phyloP scores from a whole-genome alignment of 2,329 filamentous ascomycete genomes.

The Cryphonectria parasitica region DNA sequence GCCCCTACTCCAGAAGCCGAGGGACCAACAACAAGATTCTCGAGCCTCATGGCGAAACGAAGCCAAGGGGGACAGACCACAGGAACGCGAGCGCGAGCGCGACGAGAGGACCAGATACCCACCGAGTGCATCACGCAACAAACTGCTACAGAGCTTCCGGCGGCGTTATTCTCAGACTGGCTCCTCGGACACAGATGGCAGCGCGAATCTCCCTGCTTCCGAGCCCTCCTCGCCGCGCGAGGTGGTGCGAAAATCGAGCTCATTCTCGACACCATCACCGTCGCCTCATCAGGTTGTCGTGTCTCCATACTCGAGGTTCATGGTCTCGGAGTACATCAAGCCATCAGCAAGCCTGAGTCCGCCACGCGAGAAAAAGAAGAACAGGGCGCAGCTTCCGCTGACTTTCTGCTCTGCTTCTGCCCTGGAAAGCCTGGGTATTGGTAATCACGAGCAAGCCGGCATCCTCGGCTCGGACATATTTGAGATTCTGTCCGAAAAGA shows the following conservation, averaged over 20 bases:
- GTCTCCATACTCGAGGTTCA: slow-evolving; percentile 23
- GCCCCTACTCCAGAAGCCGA: not conserved
- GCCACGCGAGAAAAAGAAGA: slow-evolving; percentile 11
- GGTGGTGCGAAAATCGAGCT: not conserved
- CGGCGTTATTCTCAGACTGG: slow-evolving; percentile 5
- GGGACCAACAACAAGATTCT: not conserved
- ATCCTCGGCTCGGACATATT: slow-evolving; percentile 20
- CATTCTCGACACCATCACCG: not conserved
- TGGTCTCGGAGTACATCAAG: slow-evolving; percentile 16
- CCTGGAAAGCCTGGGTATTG: slow-evolving; percentile 17
- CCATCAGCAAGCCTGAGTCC: not conserved
- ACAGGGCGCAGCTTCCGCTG: slow-evolving; percentile 6
- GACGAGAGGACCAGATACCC: slow-evolving; percentile 18
- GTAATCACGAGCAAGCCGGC: slow-evolving; percentile 2
- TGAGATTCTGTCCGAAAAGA: slow-evolving; percentile 18
- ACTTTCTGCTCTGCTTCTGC: slow-evolving; percentile 19
- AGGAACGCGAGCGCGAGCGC: not conserved
- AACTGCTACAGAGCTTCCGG: slow-evolving; percentile 19
- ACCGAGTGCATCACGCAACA: slow-evolving; percentile 20
- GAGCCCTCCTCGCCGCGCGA: slow-evolving; percentile 21
- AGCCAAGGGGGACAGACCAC: not conserved
- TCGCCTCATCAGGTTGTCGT: slow-evolving; percentile 10
- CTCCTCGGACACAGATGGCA: slow-evolving; percentile 10
- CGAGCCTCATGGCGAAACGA: slow-evolving; percentile 10
- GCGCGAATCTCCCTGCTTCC: not conserved